Base-by-base conservation (phyloP, 495 filamentous ascomycete species). In the Poronia punctata region DNA sequence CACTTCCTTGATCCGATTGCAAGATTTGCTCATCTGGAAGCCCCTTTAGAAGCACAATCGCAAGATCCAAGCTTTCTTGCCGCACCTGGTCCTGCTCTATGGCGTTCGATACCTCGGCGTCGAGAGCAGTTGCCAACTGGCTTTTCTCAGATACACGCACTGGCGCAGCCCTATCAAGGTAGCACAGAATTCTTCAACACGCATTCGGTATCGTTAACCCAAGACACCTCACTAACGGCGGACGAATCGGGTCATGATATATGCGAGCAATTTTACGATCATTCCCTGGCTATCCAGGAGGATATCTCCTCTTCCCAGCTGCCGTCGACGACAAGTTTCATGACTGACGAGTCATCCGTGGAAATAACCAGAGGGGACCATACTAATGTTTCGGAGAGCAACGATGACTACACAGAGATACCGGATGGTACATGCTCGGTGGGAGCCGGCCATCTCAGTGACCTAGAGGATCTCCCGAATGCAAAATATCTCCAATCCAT, bases 381-480 rank as follows among this genome's bases (percentile, higher is more conserved):
- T n/a, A n/a, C n/a, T n/a, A n/a, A n/a, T n/a, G n/a, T n/a, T n/a
- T n/a, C n/a, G n/a, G n/a, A n/a, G n/a, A n/a, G n/a, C n/a, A n/a
- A n/a, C n/a, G n/a, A n/a, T n/a, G n/a, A n/a, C n/a, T n/a, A n/a
- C n/a, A n/a, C n/a, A n/a, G n/a, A n/a, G n/a, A n/a, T n/a, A n/a
- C 40, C 24, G 21, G 33, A 29, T 16, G 45, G 22, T 10, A 42
- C 21, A 18, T 20, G 43, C 8, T 43, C 49, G 32, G 14, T 26
- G 11, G 40, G 45, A 11, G 39, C 42, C n/a, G 35, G 25, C 3
- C 64, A 66, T 31, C 55, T 92, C n/a, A 78, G 61, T 23, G 67
- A 86, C 50, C 68, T 97, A 17, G 68, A 74, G 35, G 72, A 78
- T 47, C 65, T 97, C 20, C 90, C 90, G 4, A 76, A 67, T 15